Base-by-base conservation (phyloP, 139 green algal species). In the Volvox reticuliferus region DNA sequence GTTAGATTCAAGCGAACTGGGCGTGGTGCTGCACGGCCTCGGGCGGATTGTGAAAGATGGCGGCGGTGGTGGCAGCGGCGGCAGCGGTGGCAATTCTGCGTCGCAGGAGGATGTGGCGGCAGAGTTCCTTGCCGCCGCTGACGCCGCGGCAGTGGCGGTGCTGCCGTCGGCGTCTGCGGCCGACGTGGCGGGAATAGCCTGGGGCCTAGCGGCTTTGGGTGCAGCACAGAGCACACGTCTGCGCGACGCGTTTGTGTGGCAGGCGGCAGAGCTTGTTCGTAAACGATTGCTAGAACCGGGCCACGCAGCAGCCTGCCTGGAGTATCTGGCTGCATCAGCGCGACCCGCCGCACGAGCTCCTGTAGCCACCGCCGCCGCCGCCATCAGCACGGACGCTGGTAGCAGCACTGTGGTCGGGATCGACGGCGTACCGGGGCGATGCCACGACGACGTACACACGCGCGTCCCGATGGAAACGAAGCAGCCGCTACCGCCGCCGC, bases 11-110 rank as follows among this genome's bases (percentile, higher is more conserved):
- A 33, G 67, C 28, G 88, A 94, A 75, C 26, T 91, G 33, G 88
- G 61, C 18, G 77, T 91, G 77, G n/a, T 92, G 50, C 88, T 91
- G 50, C 28, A 73, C 78, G 55, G 68, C 26, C 55, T 92, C 1
- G 86, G 73, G 0, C 86, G 86, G 12, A 50, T 90, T 13, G 36
- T 35, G 30, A 35, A 16, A 1, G 13, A 61, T 30, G 17, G 82
- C 65, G 77, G 82, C 82, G 63, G 75, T 76, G 69, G 0, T 30
- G 17, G 82, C 65, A 68, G 82, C 82, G 63, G 75, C 82, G 69
- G 0, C 17, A 20, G 37, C 67, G 44, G 44, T 0, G 62, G 14
- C 12, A 33, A 24, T 36, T 12, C 37, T n/a, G 37, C 84, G 36
- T 37, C 61, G 36, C 36, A 37, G 36, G 32, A 37, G 26, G 28